These are phyloP conservation scores for Talaromyces sp. DNA, from an alignment of 2,329 filamentous ascomycete species.

Conservation along the genomic window DNA sequence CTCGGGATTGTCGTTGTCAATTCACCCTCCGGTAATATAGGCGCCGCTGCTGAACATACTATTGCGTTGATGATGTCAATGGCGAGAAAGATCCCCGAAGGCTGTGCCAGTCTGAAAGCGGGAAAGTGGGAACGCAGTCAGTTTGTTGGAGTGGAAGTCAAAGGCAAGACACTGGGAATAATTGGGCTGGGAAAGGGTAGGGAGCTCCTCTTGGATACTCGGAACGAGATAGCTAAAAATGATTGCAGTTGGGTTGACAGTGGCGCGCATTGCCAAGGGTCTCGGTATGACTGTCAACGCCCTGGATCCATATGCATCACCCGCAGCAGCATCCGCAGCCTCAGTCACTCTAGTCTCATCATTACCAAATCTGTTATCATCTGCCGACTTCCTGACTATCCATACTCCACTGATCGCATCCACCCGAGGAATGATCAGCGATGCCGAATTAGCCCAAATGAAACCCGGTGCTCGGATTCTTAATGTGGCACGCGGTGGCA, in stretches of 20 bases:
- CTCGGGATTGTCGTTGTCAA: conserved; percentile 80
- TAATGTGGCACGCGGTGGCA: conserved; percentile 78
- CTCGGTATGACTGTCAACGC: conserved; percentile 76
- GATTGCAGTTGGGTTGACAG: conserved; percentile 68
- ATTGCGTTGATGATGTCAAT: conserved; percentile 73
- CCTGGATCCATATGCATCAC: conserved; percentile 76
- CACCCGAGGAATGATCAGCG: conserved; percentile 73
- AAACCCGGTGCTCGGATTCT: conserved; percentile 72
- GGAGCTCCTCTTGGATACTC: background rate
- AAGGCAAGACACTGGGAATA: conserved; percentile 74
- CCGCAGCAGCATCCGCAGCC: conserved; percentile 68
- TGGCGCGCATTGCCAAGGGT: conserved; percentile 76
- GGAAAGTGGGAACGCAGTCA: conserved; percentile 75
- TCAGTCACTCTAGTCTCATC: conserved; percentile 65
- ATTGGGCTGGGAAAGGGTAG: conserved; percentile 77
- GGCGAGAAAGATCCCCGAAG: conserved; percentile 72
- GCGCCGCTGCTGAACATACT: conserved; percentile 78
- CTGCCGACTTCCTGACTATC: conserved; percentile 76
- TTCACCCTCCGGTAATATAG: conserved; percentile 76
- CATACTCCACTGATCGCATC: conserved; percentile 79
- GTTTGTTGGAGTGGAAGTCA: conserved; percentile 76
- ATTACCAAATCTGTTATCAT: conserved; percentile 64
- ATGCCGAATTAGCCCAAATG: conserved; percentile 69
- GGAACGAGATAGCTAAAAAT: background rate
- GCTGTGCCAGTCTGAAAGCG: conserved; percentile 68